phyloP scores from a whole-genome alignment of 1,284 basidiomycete species.

The Rhizoctonia solani region DNA sequence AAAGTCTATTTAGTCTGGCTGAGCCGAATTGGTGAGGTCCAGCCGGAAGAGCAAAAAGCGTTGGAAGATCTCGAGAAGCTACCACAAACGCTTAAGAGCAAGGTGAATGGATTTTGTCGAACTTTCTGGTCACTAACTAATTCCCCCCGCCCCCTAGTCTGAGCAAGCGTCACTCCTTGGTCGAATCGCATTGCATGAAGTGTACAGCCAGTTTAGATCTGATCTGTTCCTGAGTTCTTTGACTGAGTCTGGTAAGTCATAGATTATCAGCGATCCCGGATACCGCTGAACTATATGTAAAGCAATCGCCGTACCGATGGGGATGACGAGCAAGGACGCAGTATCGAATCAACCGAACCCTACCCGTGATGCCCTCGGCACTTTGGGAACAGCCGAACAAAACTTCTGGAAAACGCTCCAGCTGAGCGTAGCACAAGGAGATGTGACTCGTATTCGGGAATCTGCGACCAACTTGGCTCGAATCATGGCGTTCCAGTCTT shows the following conservation, averaged over 20 bases:
- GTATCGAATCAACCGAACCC: slow-evolving; percentile 49
- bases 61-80: slow-evolving; percentile 44
- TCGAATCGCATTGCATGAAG: slow-evolving; percentile 71
- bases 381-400: slow-evolving; percentile 67
- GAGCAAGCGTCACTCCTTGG: slow-evolving; percentile 75
- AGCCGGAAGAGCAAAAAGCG: slow-evolving; percentile 55
- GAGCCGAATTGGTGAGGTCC: slow-evolving; percentile 59
- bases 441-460: slow-evolving; percentile 71
- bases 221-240: slow-evolving; percentile 88
- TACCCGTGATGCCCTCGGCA: slow-evolving; percentile 63
- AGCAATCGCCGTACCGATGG: slow-evolving; percentile 87
- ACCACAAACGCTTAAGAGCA: slow-evolving; percentile 59
- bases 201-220: slow-evolving; percentile 73
- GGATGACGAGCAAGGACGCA: slow-evolving; percentile 58
- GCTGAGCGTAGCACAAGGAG: slow-evolving; percentile 61
- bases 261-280: background rate
- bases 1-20: slow-evolving; percentile 80
- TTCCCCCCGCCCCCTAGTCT: slow-evolving; percentile 51
- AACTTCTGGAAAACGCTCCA: slow-evolving; percentile 70
- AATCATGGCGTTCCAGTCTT: slow-evolving; percentile 75
- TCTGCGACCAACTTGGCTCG: slow-evolving; percentile 70
- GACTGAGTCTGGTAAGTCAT: slow-evolving; percentile 75
- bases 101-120: slow-evolving; percentile 50
- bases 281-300: background rate
- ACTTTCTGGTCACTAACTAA: background rate